Evolutionary conservation across 1,139 yeast species (phyloP).

Genomic region (Geotrichum candidum): DNA sequence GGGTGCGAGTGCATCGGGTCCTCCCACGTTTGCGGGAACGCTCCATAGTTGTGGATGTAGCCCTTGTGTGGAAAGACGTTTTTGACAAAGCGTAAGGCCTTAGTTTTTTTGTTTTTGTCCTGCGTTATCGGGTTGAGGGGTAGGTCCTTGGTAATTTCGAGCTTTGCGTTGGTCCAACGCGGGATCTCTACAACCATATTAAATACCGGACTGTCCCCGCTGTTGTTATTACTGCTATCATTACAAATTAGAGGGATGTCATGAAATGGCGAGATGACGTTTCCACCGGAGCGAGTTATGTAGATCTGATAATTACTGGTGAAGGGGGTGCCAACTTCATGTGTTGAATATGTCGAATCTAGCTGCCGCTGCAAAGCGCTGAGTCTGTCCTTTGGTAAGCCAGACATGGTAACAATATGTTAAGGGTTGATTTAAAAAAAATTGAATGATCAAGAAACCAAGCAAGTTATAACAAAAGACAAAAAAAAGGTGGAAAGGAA

Average conservation of each 20-base stretch:
- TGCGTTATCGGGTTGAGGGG: constrained; percentile 84
- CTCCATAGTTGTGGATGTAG: constrained; percentile 93
- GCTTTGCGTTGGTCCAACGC: constrained; percentile 90
- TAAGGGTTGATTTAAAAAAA: neutral
- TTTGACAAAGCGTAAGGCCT: constrained; percentile 75
- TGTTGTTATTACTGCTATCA: constrained; percentile 50
- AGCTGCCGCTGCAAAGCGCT: neutral
- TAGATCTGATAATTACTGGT: constrained; percentile 70
- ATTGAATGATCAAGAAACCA: neutral
- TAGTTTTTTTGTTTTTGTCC: constrained; percentile 73
- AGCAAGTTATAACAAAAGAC: neutral
- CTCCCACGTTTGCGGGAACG: constrained; percentile 98
- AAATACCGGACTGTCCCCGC: constrained; percentile 47
- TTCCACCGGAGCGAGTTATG: constrained; percentile 64
- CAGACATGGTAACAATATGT: neutral
- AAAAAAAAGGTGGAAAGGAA: neutral
- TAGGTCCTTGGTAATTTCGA: constrained; percentile 74
- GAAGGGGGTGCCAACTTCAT: constrained; percentile 82
- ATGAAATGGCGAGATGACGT: constrained; percentile 73
- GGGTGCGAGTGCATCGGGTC: constrained; percentile 47
- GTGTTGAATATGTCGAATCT: constrained; percentile 21
- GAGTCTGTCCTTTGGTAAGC: neutral
- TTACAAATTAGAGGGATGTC: constrained; percentile 78
- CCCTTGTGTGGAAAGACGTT: constrained; percentile 96
- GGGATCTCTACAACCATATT: constrained; percentile 94